These are phyloP conservation scores for Wickerhamomyces sp. DNA, from an alignment of 1,139 yeast genomes.

Conservation along the genomic window DNA sequence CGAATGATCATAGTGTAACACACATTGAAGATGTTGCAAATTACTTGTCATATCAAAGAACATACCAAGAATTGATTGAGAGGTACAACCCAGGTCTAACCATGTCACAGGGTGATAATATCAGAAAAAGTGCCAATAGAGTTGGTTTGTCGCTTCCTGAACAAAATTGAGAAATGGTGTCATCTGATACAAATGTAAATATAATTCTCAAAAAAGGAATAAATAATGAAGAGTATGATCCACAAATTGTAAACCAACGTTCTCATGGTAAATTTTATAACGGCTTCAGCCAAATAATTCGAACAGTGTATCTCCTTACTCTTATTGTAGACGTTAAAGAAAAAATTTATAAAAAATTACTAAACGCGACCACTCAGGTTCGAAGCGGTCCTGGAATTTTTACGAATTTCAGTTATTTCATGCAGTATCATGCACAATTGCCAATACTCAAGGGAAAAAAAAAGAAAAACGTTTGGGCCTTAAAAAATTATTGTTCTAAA, in stretches of 20 bases:
- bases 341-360: neutral
- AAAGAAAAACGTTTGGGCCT: no score
- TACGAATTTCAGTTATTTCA: neutral
- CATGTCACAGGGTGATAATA: slow-evolving; percentile 73
- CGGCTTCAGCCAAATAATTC: no score
- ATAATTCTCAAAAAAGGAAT: no score
- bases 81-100: slow-evolving; percentile 83
- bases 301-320: no score
- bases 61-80: slow-evolving; percentile 72
- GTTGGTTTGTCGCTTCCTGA: slow-evolving; percentile 73
- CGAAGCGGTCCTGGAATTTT: neutral
- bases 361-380: neutral
- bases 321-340: neutral
- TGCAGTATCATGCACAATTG: neutral
- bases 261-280: no score
- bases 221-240: no score
- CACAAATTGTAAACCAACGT: no score
- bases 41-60: slow-evolving; percentile 69
- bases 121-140: slow-evolving; percentile 71
- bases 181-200: no score
- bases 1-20: slow-evolving; percentile 14
- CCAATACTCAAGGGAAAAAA: no score
- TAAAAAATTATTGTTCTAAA: no score
- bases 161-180: neutral
- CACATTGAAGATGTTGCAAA: slow-evolving; percentile 33